Evolutionary conservation across 345 rosid genomes (phyloP), one percentile per base, ranked within the genome.

Genomic region (Alliaria petiolata): DNA sequence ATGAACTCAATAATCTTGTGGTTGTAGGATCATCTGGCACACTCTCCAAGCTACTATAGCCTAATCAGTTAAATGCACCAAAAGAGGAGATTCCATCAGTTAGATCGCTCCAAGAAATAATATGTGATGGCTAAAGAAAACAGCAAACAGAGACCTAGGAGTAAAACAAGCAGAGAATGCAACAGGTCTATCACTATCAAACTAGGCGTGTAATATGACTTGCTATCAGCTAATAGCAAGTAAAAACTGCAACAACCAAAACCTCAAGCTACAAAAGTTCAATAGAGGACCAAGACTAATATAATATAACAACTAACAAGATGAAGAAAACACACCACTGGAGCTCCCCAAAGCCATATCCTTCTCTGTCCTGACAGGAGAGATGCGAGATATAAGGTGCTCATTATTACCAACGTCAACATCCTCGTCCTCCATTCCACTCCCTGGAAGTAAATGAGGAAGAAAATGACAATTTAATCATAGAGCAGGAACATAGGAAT

Each of bases 331-430:
- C 52, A 36, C 19, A 65, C 92, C 78, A 64, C 80, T 60, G 42
- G 83, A 84, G 83, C 81, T 83, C 75, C 85, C 81, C 56, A 87
- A 79, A 71, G 54, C 80, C 54, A 72, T 78, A 70, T 80, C 91
- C 76, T 76, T 81, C 69, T 84, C 86, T 74, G 83, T 79, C 69
- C 77, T 83, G 42, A 79, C 81, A 30, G 83, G 68, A 60, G 83
- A 85, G 44, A 69, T 74, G 74, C 79, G 44, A 42, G 85, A 76
- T 54, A 39, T 42, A 52, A 83, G 84, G 26, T 67, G 81, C 49
- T 87, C 88, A 67, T 86, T 79, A 28, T 87, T 82, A 43, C 90
- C 96, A 72, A 87, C 65, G 73, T 89, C 96, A 67, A 86, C 75
- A 73, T 83, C 95, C 81, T 87, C 87, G 15, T 89, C 64, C 31